Evolutionary conservation across 2,329 filamentous ascomycete genomes (phyloP), one percentile per base, ranked within the genome.

Genomic region (Dothidotthia symphoricarpi): DNA sequence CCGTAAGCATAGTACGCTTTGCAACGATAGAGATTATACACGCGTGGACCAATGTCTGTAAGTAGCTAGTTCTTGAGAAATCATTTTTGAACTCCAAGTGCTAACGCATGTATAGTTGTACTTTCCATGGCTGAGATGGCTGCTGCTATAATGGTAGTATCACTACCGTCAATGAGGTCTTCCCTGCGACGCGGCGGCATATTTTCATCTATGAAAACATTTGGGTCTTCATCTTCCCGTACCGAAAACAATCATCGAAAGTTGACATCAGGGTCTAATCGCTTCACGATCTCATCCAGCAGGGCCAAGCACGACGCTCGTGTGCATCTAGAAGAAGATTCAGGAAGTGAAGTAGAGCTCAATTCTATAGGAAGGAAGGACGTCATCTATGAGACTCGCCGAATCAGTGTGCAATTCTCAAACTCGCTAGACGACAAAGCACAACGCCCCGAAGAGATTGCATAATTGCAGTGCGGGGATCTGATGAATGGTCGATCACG

Each of bases 121-220:
- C 52, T 55, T 10, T 51, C 48, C 9, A 56, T 57, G 54, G 47
- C 55, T n/a, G 55, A 58, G 37, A 49, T 55, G 41, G 39, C 52
- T 10, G 54, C 52, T 17, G 53, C 54, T 4, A 56, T 59, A 14
- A 58, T 59, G 42, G 54, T 59, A 7, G 52, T 53, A 6, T 53
- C 52, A 1, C 36, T 57, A 2, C 55, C 55, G 8, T 51, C 55
- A 2, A 52, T 59, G 45, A 35, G 54, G 40, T 42, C 48, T 10
- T 55, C 52, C 22, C 32, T 59, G 3, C 48, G 51, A 33, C 42
- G 50, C 7, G 52, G 49, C 24, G 33, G 43, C 25, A 37, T 55
- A 10, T 55, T 55, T 14, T 50, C 51, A 4, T 51, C 43, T 4
- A 51, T 33, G n/a, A 48, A 46, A 22, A 41, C 37, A n/a, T 51